phyloP scores from a whole-genome alignment of 139 green algal genomes.

The Marvania coccoides region DNA sequence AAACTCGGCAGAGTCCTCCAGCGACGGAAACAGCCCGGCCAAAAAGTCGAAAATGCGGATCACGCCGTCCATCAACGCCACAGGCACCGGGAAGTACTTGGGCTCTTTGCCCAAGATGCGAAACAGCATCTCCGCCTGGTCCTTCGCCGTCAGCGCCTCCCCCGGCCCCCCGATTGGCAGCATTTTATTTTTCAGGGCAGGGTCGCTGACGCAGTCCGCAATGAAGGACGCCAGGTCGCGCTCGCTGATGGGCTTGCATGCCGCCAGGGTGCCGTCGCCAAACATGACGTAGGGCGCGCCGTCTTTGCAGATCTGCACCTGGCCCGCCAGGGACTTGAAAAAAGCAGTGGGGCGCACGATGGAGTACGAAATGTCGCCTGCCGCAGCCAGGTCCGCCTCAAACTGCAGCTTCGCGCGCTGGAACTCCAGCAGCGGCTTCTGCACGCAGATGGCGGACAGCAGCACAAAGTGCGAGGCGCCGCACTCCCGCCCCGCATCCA shows the following conservation, averaged over 20 bases:
- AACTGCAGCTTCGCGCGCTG: slow-evolving; percentile 97
- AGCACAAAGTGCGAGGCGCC: slow-evolving; percentile 89
- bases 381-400: slow-evolving; percentile 49
- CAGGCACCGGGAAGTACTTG: slow-evolving; percentile 85
- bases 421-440: slow-evolving; percentile 98
- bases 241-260: slow-evolving; percentile 99
- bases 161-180: slow-evolving; percentile 94
- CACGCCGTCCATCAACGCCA: slow-evolving; percentile 94
- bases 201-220: slow-evolving; percentile 68
- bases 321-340: slow-evolving; percentile 95
- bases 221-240: slow-evolving; percentile 88
- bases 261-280: slow-evolving; percentile 89
- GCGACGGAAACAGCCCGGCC: slow-evolving; percentile 67
- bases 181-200: slow-evolving; percentile 58
- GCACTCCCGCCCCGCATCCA: slow-evolving; percentile 64
- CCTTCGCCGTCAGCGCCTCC: slow-evolving; percentile 68
- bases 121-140: slow-evolving; percentile 95
- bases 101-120: slow-evolving; percentile 64
- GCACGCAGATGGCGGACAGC: slow-evolving; percentile 96
- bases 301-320: slow-evolving; percentile 86
- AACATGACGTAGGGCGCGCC: slow-evolving; percentile 99
- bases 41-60: slow-evolving; percentile 86
- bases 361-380: slow-evolving; percentile 79
- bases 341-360: slow-evolving; percentile 98
- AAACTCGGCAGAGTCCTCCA: slow-evolving; percentile 78